Evolutionary conservation across 169 alveolate genomes (phyloP), one percentile per base, ranked within the genome.

Genomic region (Plasmodium blacklocki): DNA sequence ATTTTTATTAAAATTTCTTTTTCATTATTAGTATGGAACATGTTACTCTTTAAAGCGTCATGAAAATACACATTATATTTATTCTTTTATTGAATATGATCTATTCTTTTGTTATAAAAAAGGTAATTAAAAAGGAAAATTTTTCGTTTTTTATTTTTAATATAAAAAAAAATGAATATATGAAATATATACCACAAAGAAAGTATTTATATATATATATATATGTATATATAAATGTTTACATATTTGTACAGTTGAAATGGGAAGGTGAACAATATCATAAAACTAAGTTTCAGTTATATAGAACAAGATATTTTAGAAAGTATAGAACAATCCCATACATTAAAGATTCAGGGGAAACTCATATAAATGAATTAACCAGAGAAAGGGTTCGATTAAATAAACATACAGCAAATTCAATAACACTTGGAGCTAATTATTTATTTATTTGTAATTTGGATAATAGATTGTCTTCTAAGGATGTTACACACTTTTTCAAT

Each of bases 401-500:
- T 49, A 76, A 76, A 15, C 78, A 70, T 11, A 76, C 88, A 63
- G 29, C 78, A 43, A 76, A 76, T 76, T 50, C 88, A 19, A 64
- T 76, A 26, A 76, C 88, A 29, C 76, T 39, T 15, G 88, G 88
- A 12, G 88, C 88, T 21, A 76, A 76, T 49, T 76, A 63, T 64
- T 47, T 76, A 15, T 76, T 76, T 64, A 76, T 76, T 49, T 76
- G 88, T 49, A 76, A 76, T 43, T 76, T 76, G 50, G 88, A 76
- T 58, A 76, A 64, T 58, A 62, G 88, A 43, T 47, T 76, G 23
- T 76, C 88, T 18, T 76, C 88, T 43, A 63, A 64, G 56, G 88
- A 76, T 56, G 88, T 76, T 76, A 76, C 88, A 29, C 88, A 76
- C 52, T 76, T 76, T 56, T 76, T 76, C 45, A 76, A 76, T 66